Conservation (phyloP, 495 filamentous ascomycete species). For the Aspergillus taichungensis region DNA sequence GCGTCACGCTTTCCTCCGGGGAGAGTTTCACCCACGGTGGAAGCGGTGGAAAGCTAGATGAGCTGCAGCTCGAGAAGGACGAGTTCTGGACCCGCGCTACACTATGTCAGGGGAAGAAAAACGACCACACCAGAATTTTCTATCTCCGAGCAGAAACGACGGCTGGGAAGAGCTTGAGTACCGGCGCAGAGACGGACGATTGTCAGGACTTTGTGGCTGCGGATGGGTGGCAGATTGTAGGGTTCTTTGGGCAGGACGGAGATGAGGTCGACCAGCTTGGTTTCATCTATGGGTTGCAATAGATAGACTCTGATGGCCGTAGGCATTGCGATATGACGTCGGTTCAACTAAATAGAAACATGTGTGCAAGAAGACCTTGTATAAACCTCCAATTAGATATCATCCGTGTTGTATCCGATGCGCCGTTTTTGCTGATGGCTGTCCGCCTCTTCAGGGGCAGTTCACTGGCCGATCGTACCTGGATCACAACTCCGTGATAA, state of each 20-base stretch:
- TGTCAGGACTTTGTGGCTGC: constrained; percentile 43
- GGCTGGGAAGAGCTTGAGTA: constrained; percentile 36
- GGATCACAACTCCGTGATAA: no score
- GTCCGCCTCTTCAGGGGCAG: no score
- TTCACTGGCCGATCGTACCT: no score
- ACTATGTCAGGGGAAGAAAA: constrained; percentile 45
- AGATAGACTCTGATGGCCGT: not conserved
- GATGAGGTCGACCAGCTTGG: constrained; percentile 52
- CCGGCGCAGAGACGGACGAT: constrained; percentile 39
- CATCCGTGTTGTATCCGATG: no score
- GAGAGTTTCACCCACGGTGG: constrained; percentile 45
- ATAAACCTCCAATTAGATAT: no score
- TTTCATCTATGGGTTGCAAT: constrained; percentile 36
- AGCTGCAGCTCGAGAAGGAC: constrained; percentile 31
- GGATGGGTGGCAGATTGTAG: constrained; percentile 47
- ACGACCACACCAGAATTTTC: constrained; percentile 43
- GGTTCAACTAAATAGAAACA: not conserved
- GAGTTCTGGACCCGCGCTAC: constrained; percentile 43
- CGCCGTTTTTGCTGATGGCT: no score
- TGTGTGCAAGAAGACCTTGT: no score
- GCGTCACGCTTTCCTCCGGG: constrained; percentile 37
- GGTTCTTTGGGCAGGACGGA: constrained; percentile 47
- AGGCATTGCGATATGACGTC: no score
- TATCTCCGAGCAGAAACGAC: constrained; percentile 48
- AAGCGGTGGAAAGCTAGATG: constrained; percentile 36